Base-by-base conservation (phyloP, 1,139 yeast genomes). In the Yamadazyma epiphylla region DNA sequence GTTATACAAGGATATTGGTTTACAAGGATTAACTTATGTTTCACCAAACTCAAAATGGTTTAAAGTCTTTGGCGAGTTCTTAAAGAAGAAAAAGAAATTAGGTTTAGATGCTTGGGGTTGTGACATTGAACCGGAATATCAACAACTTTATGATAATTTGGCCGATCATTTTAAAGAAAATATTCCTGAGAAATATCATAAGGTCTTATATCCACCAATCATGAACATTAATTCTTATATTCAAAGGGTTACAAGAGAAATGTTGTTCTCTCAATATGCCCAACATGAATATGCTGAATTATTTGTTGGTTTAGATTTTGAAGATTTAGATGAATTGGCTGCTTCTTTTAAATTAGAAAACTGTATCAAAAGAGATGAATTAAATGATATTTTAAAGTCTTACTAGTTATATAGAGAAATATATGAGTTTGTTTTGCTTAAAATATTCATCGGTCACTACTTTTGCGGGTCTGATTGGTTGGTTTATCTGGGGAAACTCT, bases 31-130 rank as follows among this genome's bases (percentile, higher is more conserved):
- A 36, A 58, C 67, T 16, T 64, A 55, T 35, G 70, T 63, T 11
- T 43, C 55, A 6, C 65, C 70, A 12, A 42, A 57, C 9, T 58
- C 68, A 31, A 55, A 58, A 37, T 63, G 65, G 58, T 61, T 47
- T 42, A 31, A 53, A 32, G 49, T 64, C 4, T 55, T 65, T 29
- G 64, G 63, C 9, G 39, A 49, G 21, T 64, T 58, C 55, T 47
- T 65, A 24, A 42, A 45, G 32, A 64, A 62, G 49, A 65, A 65
- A 49, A 53, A 56, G 38, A 42, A 48, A 17, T 49, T 65, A 26
- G 72, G 70, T n/a, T 49, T 64, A 36, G 72, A 65, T 43, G 48
- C 55, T 39, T 65, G 72, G 72, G 72, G 71, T 16, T 53, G 57
- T 33, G 68, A 64, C 35, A 59, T 63, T 24, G 64, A 53, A 31